These are phyloP conservation scores for Flaveria bidentis DNA, from an alignment of 129 eudicot species.

Conservation along the genomic window DNA sequence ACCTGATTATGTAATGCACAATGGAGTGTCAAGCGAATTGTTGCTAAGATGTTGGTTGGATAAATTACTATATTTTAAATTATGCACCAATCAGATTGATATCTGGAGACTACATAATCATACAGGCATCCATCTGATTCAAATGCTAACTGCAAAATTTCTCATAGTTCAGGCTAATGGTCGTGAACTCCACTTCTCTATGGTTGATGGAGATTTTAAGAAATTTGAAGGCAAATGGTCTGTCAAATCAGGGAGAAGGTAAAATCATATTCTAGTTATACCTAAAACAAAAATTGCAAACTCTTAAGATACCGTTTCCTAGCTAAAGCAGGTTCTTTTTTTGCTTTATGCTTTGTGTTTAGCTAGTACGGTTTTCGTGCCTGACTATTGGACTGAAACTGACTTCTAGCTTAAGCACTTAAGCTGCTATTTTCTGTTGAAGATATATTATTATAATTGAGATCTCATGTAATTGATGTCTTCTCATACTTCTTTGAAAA, in stretches of 20 bases:
- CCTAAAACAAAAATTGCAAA: not conserved
- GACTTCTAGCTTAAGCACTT: slow-evolving; percentile 9
- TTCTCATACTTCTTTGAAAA: slow-evolving; percentile 10
- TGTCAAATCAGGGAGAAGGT: slow-evolving; percentile 70
- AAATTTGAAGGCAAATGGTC: slow-evolving; percentile 98
- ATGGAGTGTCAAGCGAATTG: not conserved
- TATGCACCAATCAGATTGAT: no score
- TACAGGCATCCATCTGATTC: slow-evolving; percentile 25
- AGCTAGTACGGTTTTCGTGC: not conserved
- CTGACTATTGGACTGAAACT: slow-evolving; percentile 15
- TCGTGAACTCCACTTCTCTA: slow-evolving; percentile 84
- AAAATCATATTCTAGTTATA: slow-evolving; percentile 17
- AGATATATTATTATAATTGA: no score
- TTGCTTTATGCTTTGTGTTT: slow-evolving; percentile 4
- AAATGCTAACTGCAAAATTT: slow-evolving; percentile 28
- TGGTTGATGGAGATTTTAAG: slow-evolving; percentile 99
- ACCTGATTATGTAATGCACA: no score
- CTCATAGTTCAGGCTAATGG: slow-evolving; percentile 65
- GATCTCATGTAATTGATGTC: not conserved
- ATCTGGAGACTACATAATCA: not conserved
- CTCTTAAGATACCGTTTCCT: slow-evolving; percentile 7
- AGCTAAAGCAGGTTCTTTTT: not conserved
- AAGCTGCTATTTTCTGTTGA: no score
- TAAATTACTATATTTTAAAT: no score
- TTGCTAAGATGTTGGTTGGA: slow-evolving; percentile 1